phyloP scores from a whole-genome alignment of 2,329 filamentous ascomycete genomes.

The Pseudogymnoascus sp. region DNA sequence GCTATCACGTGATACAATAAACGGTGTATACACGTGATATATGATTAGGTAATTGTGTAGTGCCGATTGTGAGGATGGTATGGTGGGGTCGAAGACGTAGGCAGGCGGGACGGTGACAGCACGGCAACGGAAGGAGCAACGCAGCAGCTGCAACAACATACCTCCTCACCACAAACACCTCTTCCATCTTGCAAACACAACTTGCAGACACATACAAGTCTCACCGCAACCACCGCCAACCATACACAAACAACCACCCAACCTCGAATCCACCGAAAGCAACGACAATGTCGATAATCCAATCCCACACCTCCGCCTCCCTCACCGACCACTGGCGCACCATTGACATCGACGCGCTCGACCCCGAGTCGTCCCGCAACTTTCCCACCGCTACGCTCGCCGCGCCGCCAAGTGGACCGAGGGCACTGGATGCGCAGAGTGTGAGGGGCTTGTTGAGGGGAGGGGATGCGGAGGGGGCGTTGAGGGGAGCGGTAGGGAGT shows the following conservation, averaged over 20 bases:
- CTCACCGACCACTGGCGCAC: conserved; percentile 68
- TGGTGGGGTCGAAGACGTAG: background rate
- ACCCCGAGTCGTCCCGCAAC: conserved; percentile 84
- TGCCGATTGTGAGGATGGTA: background rate
- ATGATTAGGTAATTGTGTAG: background rate
- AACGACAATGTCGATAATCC: conserved; percentile 55
- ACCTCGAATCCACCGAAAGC: conserved; percentile 8
- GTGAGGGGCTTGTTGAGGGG: conserved; percentile 81
- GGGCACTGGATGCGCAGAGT: conserved; percentile 31
- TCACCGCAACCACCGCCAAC: background rate
- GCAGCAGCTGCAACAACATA: background rate
- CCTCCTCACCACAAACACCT: background rate
- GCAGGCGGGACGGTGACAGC: background rate
- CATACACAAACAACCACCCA: background rate
- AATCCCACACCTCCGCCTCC: conserved; percentile 54
- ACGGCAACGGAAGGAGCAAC: background rate
- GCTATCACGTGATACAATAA: background rate
- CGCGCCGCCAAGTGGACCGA: conserved; percentile 63
- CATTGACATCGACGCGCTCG: conserved; percentile 87
- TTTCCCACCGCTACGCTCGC: conserved; percentile 84
- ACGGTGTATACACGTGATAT: background rate
- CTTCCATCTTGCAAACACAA: background rate
- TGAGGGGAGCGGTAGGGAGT: conserved; percentile 76
- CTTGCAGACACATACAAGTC: background rate
- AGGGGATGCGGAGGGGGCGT: conserved; percentile 79